Conservation (phyloP, 2,329 filamentous ascomycete genomes). For the Diaporthe sp. region DNA sequence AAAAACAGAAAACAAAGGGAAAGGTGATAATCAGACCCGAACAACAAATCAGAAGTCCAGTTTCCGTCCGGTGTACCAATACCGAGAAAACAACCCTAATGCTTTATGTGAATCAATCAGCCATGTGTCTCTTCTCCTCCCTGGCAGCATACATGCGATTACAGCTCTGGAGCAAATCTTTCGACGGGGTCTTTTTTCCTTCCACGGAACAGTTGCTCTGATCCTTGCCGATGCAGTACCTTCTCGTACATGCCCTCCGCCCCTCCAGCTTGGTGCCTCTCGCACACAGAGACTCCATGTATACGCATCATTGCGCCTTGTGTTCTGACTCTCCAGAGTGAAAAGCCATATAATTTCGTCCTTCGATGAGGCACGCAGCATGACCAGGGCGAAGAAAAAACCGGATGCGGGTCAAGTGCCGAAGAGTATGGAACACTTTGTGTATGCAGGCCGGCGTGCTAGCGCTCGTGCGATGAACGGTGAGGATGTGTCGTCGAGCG, state of each 20-base stretch:
- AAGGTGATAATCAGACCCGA: slow-evolving; percentile 5
- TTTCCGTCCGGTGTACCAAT: slow-evolving; percentile 31
- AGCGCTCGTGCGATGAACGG: too few relatives aligned
- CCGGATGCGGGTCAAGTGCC: too few relatives aligned
- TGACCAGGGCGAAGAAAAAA: background rate
- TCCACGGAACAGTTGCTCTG: background rate
- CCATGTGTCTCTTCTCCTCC: background rate
- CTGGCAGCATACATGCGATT: slow-evolving; percentile 33
- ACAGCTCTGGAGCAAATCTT: slow-evolving; percentile 15
- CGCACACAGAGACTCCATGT: slow-evolving; percentile 7
- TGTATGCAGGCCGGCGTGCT: background rate
- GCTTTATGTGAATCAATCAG: slow-evolving; percentile 32
- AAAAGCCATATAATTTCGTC: background rate
- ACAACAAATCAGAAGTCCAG: slow-evolving; percentile 34
- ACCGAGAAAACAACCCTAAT: slow-evolving; percentile 29
- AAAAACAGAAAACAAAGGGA: slow-evolving; percentile 12
- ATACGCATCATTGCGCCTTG: slow-evolving; percentile 1
- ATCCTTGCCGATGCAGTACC: background rate
- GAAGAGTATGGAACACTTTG: background rate
- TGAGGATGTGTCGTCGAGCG: background rate
- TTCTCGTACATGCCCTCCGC: slow-evolving; percentile 31
- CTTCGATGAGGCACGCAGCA: background rate
- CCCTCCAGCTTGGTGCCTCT: background rate
- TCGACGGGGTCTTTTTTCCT: slow-evolving; percentile 10
- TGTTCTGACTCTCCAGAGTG: background rate